Percentiles rank a stretch among this genome's conserved stretches.
Evolutionary conservation across 441 rosid genomes (phyloP).

Genomic region (Erodium chrysanthum): DNA sequence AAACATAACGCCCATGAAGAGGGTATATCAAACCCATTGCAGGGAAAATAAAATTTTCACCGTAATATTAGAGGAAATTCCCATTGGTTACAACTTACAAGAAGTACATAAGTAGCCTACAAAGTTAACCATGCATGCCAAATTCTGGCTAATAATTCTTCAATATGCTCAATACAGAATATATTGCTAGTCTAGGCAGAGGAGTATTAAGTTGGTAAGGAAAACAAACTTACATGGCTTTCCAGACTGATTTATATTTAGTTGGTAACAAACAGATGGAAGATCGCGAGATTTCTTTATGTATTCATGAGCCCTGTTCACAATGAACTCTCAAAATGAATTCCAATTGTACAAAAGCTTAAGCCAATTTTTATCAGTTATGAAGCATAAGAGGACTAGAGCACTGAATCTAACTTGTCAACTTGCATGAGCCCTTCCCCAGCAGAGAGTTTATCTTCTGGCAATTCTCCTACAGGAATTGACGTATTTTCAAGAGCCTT

Average conservation of each 20-base stretch:
- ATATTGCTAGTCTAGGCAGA: not conserved
- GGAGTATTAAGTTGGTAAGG: not conserved
- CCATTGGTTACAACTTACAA: not conserved
- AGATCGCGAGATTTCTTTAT: slow-evolving; percentile 39
- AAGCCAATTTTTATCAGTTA: slow-evolving; percentile 8
- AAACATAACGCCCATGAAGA: not conserved
- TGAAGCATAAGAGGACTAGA: slow-evolving; percentile 14
- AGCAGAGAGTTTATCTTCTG: slow-evolving; percentile 76
- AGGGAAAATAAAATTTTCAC: slow-evolving; percentile 6
- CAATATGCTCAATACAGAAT: not conserved
- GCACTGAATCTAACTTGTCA: slow-evolving; percentile 57
- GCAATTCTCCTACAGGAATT: slow-evolving; percentile 52
- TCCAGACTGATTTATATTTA: slow-evolving; percentile 70
- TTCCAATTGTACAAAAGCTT: slow-evolving; percentile 18
- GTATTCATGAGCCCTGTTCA: slow-evolving; percentile 75
- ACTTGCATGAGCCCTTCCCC: slow-evolving; percentile 98
- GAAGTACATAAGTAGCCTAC: not conserved
- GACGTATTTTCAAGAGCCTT: slow-evolving; percentile 88
- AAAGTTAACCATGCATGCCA: not conserved
- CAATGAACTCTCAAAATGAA: slow-evolving; percentile 20
- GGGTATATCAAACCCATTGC: not conserved
- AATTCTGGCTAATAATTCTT: not conserved
- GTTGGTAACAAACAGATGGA: slow-evolving; percentile 63
- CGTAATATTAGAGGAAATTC: slow-evolving; percentile 6
- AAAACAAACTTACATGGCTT: slow-evolving; percentile 53